Evolutionary conservation across 345 rosid species (phyloP).

Genomic region (Camelina hispida): DNA sequence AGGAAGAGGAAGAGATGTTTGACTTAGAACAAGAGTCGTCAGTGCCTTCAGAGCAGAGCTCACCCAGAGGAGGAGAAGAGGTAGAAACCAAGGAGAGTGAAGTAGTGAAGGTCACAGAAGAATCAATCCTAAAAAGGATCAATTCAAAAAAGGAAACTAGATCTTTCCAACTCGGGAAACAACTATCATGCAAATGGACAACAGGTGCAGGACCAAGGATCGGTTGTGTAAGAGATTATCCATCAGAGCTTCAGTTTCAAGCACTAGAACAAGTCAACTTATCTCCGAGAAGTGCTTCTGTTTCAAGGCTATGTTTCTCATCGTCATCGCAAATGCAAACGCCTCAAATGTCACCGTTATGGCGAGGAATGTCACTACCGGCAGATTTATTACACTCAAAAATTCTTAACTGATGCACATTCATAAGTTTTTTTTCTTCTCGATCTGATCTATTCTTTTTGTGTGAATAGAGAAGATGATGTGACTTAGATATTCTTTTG

Average conservation of each 20-base stretch:
- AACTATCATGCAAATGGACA: constrained; percentile 86
- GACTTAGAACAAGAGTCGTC: constrained; percentile 42
- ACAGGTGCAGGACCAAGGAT: constrained; percentile 98
- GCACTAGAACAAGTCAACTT: constrained; percentile 85
- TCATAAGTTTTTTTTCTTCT: constrained; percentile 8
- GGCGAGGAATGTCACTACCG: constrained; percentile 44
- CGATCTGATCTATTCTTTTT: constrained; percentile 59
- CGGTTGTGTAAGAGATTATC: constrained; percentile 91
- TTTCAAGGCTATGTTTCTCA: constrained; percentile 47
- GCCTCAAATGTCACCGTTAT: constrained; percentile 42
- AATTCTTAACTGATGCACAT: constrained; percentile 28
- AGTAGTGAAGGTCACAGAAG: constrained; percentile 51
- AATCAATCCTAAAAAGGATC: constrained; percentile 61
- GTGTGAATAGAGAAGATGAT: constrained; percentile 62
- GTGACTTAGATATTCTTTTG: constrained; percentile 52
- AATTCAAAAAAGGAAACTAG: constrained; percentile 61
- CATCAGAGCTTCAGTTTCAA: constrained; percentile 77
- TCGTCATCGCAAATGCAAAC: constrained; percentile 36
- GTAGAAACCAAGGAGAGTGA: constrained; percentile 45
- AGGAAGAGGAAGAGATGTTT: constrained; percentile 40
- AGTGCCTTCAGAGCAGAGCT: constrained; percentile 36
- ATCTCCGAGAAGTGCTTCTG: constrained; percentile 68
- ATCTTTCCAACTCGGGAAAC: constrained; percentile 84
- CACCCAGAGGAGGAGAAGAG: constrained; percentile 35
- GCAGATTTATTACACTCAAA: constrained; percentile 26